These are phyloP conservation scores for Populus nigra DNA, from an alignment of 345 rosid genomes.

Conservation along the genomic window DNA sequence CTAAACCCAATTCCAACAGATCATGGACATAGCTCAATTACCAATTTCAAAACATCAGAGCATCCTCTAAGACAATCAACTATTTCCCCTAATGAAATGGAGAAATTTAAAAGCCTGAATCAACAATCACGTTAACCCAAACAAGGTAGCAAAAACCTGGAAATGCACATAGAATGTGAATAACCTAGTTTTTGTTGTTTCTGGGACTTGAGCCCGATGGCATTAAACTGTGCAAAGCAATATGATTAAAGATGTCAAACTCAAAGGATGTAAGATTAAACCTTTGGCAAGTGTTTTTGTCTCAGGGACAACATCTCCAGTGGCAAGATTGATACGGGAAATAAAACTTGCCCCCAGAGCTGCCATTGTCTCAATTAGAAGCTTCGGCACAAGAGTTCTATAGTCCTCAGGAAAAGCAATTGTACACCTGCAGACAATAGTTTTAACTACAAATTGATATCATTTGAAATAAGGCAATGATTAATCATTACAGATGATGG, in stretches of 20 bases:
- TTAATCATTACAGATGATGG: not conserved
- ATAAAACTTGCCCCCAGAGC: constrained; percentile 65
- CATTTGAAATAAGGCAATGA: not conserved
- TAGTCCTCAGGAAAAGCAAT: constrained; percentile 95
- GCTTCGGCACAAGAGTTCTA: constrained; percentile 71
- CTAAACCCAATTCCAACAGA: too few species aligned
- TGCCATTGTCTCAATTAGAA: constrained; percentile 80
- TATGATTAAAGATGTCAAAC: constrained; percentile 6
- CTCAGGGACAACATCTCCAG: constrained; percentile 91
- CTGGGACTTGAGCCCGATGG: too few species aligned
- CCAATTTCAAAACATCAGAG: too few species aligned
- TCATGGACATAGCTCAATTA: too few species aligned
- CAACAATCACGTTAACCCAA: too few species aligned
- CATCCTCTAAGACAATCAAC: too few species aligned
- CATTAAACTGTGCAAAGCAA: constrained; percentile 11
- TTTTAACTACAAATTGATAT: not conserved
- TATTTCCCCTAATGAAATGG: too few species aligned
- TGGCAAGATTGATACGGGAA: constrained; percentile 80
- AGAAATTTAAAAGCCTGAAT: too few species aligned
- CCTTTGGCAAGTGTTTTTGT: constrained; percentile 91
- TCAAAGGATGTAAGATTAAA: constrained; percentile 11
- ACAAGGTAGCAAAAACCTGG: too few species aligned
- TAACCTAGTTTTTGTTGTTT: too few species aligned
- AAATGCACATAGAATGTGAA: too few species aligned
- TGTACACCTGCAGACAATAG: constrained; percentile 61